These are phyloP conservation scores for Metschnikowia lunata DNA, from an alignment of 805 yeast genomes.

Conservation along the genomic window DNA sequence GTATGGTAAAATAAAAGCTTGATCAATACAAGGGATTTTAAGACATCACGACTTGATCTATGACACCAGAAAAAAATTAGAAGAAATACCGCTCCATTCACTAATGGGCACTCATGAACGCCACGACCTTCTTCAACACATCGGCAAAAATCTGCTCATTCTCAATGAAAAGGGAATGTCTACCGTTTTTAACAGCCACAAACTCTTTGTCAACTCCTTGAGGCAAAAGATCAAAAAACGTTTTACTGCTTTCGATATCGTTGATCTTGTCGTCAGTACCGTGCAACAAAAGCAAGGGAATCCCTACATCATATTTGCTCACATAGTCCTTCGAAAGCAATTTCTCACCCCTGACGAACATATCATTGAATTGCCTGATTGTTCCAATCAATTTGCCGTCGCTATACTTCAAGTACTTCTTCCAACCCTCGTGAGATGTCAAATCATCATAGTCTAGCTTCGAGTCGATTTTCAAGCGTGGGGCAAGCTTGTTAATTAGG, in stretches of 20 bases:
- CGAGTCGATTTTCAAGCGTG: conserved; percentile 51
- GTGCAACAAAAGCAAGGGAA: conserved; percentile 55
- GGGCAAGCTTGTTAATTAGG: conserved; percentile 34
- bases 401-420: conserved; percentile 37
- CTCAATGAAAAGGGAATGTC: conserved; percentile 47
- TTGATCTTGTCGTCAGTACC: conserved; percentile 64
- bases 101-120: conserved; percentile 22
- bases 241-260: conserved; percentile 43
- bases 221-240: conserved; percentile 35
- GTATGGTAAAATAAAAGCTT: too few relatives aligned
- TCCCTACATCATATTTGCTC: conserved; percentile 31
- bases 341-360: conserved; percentile 57
- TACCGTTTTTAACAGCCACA: conserved; percentile 29
- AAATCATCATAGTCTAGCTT: conserved; percentile 51
- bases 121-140: conserved; percentile 34
- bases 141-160: conserved; percentile 33
- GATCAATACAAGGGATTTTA: too few relatives aligned
- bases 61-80: too few relatives aligned
- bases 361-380: conserved; percentile 59
- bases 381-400: conserved; percentile 43
- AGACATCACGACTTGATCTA: too few relatives aligned
- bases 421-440: conserved; percentile 46
- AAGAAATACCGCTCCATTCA: too few relatives aligned
- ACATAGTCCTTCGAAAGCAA: conserved; percentile 38
- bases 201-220: conserved; percentile 31